A percentile compares a stretch with the other conserved stretches of the same genome.
Conservation (phyloP, 139 green algal species). For the Chlamydomonas asymmetrica region DNA sequence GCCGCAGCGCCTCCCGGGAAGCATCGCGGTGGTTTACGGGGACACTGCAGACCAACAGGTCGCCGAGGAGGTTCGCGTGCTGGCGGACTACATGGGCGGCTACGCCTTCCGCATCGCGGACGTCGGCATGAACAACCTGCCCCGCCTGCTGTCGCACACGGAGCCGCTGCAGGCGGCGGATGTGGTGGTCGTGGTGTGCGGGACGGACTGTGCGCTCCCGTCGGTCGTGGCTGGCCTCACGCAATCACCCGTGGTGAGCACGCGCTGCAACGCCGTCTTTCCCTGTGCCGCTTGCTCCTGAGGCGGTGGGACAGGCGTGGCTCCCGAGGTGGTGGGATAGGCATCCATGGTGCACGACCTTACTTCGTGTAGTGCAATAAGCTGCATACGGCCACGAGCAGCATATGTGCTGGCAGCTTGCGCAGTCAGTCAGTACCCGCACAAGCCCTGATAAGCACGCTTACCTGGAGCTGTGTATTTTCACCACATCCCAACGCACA, state of each 20-base stretch:
- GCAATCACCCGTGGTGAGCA: conserved; percentile 68
- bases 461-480: too few relatives aligned
- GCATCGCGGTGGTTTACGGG: conserved; percentile 67
- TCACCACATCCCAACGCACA: too few relatives aligned
- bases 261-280: background rate
- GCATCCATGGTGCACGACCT: too few relatives aligned
- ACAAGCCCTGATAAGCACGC: too few relatives aligned
- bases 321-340: too few relatives aligned
- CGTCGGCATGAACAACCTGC: conserved; percentile 63
- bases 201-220: conserved; percentile 72
- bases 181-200: conserved; percentile 81
- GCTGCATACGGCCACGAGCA: too few relatives aligned
- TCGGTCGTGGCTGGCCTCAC: conserved; percentile 75
- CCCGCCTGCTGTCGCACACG: conserved; percentile 48
- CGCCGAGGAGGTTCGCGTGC: conserved; percentile 72
- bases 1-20: conserved; percentile 62
- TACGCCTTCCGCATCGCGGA: conserved; percentile 70
- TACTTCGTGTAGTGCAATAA: too few relatives aligned
- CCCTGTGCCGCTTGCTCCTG: too few relatives aligned
- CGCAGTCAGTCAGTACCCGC: too few relatives aligned
- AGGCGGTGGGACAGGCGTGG: too few relatives aligned
- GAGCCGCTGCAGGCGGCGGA: conserved; percentile 48
- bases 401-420: too few relatives aligned
- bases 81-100: conserved; percentile 66
- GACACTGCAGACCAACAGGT: conserved; percentile 66